phyloP scores from a whole-genome alignment of 2,329 filamentous ascomycete species.

The Fusarium sp. region DNA sequence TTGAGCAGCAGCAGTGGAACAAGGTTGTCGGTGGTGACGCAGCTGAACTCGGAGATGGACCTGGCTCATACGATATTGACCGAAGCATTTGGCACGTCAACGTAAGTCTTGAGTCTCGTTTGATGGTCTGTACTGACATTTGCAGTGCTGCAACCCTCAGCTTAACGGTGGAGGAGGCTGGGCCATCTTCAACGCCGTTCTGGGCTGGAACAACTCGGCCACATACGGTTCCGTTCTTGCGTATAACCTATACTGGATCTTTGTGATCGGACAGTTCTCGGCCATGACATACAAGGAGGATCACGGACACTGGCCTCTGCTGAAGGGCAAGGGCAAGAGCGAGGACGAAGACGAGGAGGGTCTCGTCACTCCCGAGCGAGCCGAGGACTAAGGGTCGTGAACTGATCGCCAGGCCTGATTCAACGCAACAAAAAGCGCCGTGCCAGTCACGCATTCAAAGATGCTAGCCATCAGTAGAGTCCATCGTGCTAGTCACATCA shows the following conservation, averaged over 20 bases:
- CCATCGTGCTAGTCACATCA: constrained; percentile 2
- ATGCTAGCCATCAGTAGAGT: background rate
- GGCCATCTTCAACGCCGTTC: constrained; percentile 87
- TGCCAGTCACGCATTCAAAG: background rate
- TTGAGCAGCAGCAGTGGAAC: constrained; percentile 79
- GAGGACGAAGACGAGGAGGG: constrained; percentile 27
- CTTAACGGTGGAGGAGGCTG: constrained; percentile 81
- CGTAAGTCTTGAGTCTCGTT: constrained; percentile 56
- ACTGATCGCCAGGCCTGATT: background rate
- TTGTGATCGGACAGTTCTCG: constrained; percentile 77
- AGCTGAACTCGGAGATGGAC: constrained; percentile 65
- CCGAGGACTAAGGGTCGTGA: background rate
- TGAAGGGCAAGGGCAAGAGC: constrained; percentile 48
- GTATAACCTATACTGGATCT: constrained; percentile 90
- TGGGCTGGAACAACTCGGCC: constrained; percentile 90
- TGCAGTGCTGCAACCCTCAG: constrained; percentile 80
- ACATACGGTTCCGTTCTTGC: constrained; percentile 88
- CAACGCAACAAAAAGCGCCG: background rate
- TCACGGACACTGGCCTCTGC: constrained; percentile 62
- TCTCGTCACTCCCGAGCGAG: constrained; percentile 2
- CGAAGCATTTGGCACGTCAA: constrained; percentile 88
- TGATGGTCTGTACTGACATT: background rate
- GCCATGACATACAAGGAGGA: constrained; percentile 75
- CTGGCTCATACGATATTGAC: constrained; percentile 83
- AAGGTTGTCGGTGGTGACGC: constrained; percentile 70